phyloP scores from a whole-genome alignment of 2,329 filamentous ascomycete species.

The Eurotiales sp. region DNA sequence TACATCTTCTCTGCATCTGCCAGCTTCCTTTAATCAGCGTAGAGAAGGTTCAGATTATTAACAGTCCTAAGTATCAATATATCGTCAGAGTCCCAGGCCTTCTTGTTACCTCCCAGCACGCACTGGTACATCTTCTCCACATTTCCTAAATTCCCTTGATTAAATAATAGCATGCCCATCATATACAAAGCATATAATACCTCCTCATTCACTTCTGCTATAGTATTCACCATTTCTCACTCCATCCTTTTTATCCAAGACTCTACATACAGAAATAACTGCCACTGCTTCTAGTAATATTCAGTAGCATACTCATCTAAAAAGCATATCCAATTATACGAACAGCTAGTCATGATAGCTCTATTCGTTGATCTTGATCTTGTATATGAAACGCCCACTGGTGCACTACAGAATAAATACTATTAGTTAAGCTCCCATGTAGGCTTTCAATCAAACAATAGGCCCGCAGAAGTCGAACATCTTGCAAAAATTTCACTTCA shows the following conservation, averaged over 20 bases:
- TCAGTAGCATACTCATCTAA: not conserved
- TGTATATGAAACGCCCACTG: slow-evolving; percentile 8
- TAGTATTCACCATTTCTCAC: not conserved
- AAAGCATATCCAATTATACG: slow-evolving; percentile 4
- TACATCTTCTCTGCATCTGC: not conserved
- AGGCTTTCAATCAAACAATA: slow-evolving; percentile 7
- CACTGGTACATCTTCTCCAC: slow-evolving; percentile 7
- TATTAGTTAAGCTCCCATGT: not conserved
- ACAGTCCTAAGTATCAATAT: not conserved
- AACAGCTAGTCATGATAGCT: slow-evolving; percentile 7
- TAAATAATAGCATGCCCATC: slow-evolving; percentile 4
- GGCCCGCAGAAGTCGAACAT: slow-evolving; percentile 7
- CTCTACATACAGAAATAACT: slow-evolving; percentile 1
- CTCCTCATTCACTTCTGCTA: slow-evolving; percentile 1
- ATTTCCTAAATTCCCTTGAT: slow-evolving; percentile 3
- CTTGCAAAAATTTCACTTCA: slow-evolving; percentile 6
- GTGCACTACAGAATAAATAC: slow-evolving; percentile 9
- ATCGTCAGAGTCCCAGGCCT: not conserved
- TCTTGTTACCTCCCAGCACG: not conserved
- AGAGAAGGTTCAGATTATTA: not conserved
- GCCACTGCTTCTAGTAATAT: slow-evolving; percentile 6
- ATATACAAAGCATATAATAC: not conserved
- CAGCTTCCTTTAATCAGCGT: not conserved
- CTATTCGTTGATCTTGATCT: slow-evolving; percentile 1
- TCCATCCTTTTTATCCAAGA: slow-evolving; percentile 7